phyloP scores from a whole-genome alignment of 2,329 filamentous ascomycete species.

The Chalara sp. region DNA sequence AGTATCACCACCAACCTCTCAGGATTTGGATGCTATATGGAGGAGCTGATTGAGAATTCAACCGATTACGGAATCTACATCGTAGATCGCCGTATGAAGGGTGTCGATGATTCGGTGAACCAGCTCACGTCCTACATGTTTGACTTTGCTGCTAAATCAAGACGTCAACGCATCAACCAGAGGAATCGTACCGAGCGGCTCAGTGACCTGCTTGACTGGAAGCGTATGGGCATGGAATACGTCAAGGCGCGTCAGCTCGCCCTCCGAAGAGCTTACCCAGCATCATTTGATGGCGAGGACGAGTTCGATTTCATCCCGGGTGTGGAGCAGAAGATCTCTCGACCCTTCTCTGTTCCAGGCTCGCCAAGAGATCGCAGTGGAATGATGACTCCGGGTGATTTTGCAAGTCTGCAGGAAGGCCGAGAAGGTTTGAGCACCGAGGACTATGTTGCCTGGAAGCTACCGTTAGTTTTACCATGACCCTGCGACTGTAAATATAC shows the following conservation, averaged over 20 bases:
- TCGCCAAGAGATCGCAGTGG: constrained; percentile 85
- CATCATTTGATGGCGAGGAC: constrained; percentile 71
- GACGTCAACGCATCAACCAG: constrained; percentile 96
- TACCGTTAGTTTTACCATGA: constrained; percentile 66
- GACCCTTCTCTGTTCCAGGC: constrained; percentile 88
- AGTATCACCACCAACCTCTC: constrained; percentile 98
- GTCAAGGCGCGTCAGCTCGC: constrained; percentile 95
- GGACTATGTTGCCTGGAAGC: constrained; percentile 96
- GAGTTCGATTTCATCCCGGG: constrained; percentile 80
- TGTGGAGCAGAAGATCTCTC: constrained; percentile 89
- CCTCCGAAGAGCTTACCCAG: constrained; percentile 82
- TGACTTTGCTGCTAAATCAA: constrained; percentile 88
- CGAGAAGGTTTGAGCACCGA: constrained; percentile 90
- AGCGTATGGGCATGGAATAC: constrained; percentile 98
- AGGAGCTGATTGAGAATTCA: constrained; percentile 96
- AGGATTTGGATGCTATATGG: constrained; percentile 99
- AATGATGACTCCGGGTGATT: constrained; percentile 99
- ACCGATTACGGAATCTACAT: constrained; percentile 99
- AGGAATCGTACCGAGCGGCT: constrained; percentile 92
- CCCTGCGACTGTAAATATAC: neutral
- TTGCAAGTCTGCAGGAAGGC: constrained; percentile 91
- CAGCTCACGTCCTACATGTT: constrained; percentile 90
- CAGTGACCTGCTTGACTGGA: constrained; percentile 95
- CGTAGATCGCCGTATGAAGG: constrained; percentile 90
- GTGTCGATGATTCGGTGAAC: constrained; percentile 94